phyloP scores from a whole-genome alignment of 1,284 basidiomycete genomes.

The Ganoderma leucocontextum region DNA sequence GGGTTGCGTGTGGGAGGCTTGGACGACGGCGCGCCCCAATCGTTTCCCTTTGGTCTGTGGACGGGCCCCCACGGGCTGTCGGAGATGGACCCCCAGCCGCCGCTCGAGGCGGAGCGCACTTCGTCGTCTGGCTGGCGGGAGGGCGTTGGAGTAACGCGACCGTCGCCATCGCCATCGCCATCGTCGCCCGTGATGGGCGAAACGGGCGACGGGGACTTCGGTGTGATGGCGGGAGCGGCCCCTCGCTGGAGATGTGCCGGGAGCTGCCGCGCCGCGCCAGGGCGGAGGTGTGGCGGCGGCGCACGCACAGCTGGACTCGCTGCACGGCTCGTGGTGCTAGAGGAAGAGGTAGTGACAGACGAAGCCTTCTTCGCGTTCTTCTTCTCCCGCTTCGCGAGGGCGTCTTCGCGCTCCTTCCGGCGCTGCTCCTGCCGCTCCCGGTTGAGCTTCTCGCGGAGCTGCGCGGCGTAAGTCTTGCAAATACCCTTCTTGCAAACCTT shows the following conservation, averaged over 20 bases:
- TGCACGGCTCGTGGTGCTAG: background rate
- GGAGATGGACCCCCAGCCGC: conserved; percentile 18
- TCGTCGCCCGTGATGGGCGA: background rate
- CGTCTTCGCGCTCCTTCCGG: conserved; percentile 9
- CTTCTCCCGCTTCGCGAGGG: conserved; percentile 14
- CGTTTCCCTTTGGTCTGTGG: background rate
- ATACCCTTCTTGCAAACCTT: conserved; percentile 38
- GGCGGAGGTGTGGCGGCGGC: conserved; percentile 22
- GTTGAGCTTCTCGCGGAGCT: conserved; percentile 12
- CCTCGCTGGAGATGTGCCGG: conserved; percentile 22
- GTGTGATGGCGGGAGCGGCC: conserved; percentile 13
- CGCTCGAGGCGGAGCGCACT: conserved; percentile 16
- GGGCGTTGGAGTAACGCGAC: conserved; percentile 11
- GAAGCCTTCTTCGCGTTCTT: conserved; percentile 9
- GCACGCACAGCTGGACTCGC: background rate
- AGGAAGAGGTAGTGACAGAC: background rate
- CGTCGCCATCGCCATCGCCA: background rate
- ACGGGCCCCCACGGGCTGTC: conserved; percentile 15
- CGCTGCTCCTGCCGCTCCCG: conserved; percentile 11
- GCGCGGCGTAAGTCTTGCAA: conserved; percentile 32
- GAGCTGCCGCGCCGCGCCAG: conserved; percentile 13
- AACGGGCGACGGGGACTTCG: background rate
- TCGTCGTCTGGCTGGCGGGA: conserved; percentile 13
- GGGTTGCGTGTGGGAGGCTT: conserved; percentile 10
- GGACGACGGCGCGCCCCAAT: background rate